Conservation (phyloP, 495 filamentous ascomycete genomes). For the Neurospora sp. region DNA sequence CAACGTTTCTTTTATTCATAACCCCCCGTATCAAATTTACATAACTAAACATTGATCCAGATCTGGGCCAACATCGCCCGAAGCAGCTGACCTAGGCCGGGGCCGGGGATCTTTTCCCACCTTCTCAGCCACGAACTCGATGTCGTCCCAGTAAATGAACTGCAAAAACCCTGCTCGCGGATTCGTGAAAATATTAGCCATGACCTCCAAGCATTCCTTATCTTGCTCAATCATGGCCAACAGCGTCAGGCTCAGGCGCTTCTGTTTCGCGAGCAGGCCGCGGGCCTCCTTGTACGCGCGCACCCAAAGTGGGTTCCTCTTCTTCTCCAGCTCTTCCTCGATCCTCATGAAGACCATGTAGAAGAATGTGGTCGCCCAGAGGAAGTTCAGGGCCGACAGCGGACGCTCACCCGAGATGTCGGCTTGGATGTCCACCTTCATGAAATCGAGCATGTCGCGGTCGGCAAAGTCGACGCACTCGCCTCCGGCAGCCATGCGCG, state of each 20-base stretch:
- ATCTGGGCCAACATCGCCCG: too few species aligned
- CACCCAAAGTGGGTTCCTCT: slow-evolving; percentile 28
- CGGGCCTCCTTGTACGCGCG: slow-evolving; percentile 13
- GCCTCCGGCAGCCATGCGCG: not conserved
- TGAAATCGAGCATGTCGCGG: slow-evolving; percentile 10
- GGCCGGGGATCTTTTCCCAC: too few species aligned
- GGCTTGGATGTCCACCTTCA: slow-evolving; percentile 16
- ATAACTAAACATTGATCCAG: too few species aligned
- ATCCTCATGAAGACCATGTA: slow-evolving; percentile 33
- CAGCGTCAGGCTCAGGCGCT: slow-evolving; percentile 14
- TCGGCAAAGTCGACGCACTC: not conserved
- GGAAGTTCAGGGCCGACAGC: slow-evolving; percentile 22
- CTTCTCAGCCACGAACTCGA: slow-evolving; percentile 1
- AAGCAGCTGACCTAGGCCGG: too few species aligned
- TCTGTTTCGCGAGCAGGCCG: slow-evolving; percentile 4
- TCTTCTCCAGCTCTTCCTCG: slow-evolving; percentile 52
- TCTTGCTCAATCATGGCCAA: slow-evolving; percentile 15
- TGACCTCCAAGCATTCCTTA: slow-evolving; percentile 21
- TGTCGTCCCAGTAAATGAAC: slow-evolving; percentile 26
- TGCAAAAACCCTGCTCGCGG: slow-evolving; percentile 15
- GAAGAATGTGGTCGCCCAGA: slow-evolving; percentile 14
- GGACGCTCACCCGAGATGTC: slow-evolving; percentile 21
- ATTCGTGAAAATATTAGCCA: slow-evolving; percentile 20
- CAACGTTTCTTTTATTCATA: too few species aligned
- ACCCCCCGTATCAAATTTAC: too few species aligned